A percentile compares a stretch with the other conserved stretches of the same genome.
Conservation (phyloP, 129 eudicot species). For the Helianthus tuberosus region DNA sequence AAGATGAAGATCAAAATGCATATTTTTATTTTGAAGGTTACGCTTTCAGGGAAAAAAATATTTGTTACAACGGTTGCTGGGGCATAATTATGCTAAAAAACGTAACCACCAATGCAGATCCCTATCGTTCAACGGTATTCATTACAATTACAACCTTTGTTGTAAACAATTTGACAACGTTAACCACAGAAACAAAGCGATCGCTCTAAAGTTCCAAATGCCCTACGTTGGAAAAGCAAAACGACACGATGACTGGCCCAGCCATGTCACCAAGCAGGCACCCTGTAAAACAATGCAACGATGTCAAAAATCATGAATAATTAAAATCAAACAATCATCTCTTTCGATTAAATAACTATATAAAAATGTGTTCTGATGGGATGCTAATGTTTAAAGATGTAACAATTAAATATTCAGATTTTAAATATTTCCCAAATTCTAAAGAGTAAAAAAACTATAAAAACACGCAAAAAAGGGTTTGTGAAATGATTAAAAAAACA, state of each 20-base stretch:
- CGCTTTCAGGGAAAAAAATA: slow-evolving; percentile 4
- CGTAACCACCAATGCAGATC: neutral
- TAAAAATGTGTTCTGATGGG: neutral
- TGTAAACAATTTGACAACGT: slow-evolving; percentile 12
- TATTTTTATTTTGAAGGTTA: slow-evolving; percentile 20
- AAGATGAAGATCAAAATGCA: slow-evolving; percentile 11
- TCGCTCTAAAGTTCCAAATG: slow-evolving; percentile 32
- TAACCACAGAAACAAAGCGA: slow-evolving; percentile 10
- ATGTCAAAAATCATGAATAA: neutral
- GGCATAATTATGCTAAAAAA: slow-evolving; percentile 1
- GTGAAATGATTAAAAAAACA: neutral
- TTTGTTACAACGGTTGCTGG: neutral
- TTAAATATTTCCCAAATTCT: neutral
- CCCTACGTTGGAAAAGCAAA: slow-evolving; percentile 44
- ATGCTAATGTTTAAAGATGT: neutral
- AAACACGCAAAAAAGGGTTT: neutral
- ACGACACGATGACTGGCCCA: slow-evolving; percentile 68
- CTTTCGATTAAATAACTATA: neutral
- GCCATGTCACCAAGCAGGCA: slow-evolving; percentile 82
- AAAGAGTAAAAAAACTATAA: neutral
- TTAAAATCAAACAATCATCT: neutral
- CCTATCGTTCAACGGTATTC: neutral
- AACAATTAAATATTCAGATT: neutral
- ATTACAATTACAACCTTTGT: slow-evolving; percentile 22
- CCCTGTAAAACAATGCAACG: slow-evolving; percentile 49